Base-by-base conservation (phyloP, 371 early-diverging fungal genomes). In the Mucor plumbeus region DNA sequence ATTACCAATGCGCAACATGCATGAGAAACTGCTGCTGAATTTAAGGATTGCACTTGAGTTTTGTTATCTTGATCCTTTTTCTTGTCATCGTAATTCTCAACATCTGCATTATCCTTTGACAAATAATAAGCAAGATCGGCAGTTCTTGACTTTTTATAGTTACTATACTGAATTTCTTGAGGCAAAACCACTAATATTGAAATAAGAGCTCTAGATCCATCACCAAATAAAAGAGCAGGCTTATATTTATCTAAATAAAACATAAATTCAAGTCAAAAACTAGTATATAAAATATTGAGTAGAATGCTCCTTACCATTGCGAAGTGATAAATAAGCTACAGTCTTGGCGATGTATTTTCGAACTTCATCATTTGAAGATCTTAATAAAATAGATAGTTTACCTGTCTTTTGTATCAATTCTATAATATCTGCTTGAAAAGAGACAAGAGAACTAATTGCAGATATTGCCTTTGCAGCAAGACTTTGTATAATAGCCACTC, bases 261-360 rank as follows among this genome's bases (percentile, higher is more conserved):
- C 31, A 14, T 11, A 44, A n/a, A 44, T 8, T 17, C 26, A 26
- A 14, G 44, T 44, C 17, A 17, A 44, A 44, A 14, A n/a, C 15
- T 26, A 26, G 14, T 54, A 35, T 26, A 41, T 3, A 38, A 38
- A 38, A 1, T 38, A 38, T 38, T 38, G 38, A 38, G 5, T 11
- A 9, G n/a, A 9, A 0, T 38, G 1, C 38, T 9, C 14, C 54
- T 67, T 76, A 81, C 84, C 84, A 65, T 86, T 88, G 31, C 86
- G 72, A 31, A 88, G 71, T 0, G 88, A 88, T 6, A 88, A 57
- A 59, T 84, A 88, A 0, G 88, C 88, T 62, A 86, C 77, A 14
- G 88, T 79, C 54, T 88, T 88, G 41, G 86, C 85, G 5, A 74
- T 80, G 34, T 88, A 88, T 69, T 86, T 88, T 61, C 74, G 63